These are phyloP conservation scores for Chytriomyces sp. DNA, from an alignment of 192 early-diverging fungal species.

Conservation along the genomic window DNA sequence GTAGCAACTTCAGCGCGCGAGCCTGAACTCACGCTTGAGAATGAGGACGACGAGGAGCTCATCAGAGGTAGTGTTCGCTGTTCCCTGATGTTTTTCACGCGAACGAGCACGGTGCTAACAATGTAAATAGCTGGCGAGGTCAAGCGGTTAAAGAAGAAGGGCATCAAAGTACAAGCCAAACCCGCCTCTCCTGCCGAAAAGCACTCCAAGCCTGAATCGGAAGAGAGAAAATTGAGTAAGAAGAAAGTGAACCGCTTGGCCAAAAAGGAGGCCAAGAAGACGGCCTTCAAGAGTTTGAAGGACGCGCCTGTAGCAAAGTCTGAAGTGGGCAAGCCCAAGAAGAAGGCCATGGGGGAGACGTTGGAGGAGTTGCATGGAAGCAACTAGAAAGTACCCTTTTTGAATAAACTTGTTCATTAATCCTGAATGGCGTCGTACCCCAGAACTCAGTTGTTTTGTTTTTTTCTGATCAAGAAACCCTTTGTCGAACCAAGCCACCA, in stretches of 20 bases:
- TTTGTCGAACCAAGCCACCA: too few species aligned
- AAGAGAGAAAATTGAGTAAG: constrained; percentile 23
- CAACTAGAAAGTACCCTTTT: constrained; percentile 4
- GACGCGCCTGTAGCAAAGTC: constrained; percentile 13
- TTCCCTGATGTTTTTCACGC: not conserved
- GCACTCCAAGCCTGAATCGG: not conserved
- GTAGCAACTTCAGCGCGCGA: constrained; percentile 13
- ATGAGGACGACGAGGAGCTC: constrained; percentile 60
- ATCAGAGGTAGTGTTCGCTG: constrained; percentile 50
- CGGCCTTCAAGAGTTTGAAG: constrained; percentile 35
- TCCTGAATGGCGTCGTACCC: too few species aligned
- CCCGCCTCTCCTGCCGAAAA: constrained; percentile 7
- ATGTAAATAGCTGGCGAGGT: constrained; percentile 26
- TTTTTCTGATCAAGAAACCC: not conserved
- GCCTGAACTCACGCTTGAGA: constrained; percentile 50
- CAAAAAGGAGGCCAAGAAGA: constrained; percentile 41
- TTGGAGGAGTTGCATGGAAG: constrained; percentile 12
- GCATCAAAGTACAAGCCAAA: constrained; percentile 37
- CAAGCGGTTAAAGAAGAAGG: constrained; percentile 49
- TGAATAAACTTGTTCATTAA: too few species aligned
- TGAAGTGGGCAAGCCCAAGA: constrained; percentile 21
- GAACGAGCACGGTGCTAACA: too few species aligned
- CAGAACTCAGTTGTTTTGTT: not conserved
- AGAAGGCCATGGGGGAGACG: constrained; percentile 18
- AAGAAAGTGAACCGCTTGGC: constrained; percentile 33